Conservation (phyloP, 805 yeast species). For the Metschnikowia cubensis region DNA sequence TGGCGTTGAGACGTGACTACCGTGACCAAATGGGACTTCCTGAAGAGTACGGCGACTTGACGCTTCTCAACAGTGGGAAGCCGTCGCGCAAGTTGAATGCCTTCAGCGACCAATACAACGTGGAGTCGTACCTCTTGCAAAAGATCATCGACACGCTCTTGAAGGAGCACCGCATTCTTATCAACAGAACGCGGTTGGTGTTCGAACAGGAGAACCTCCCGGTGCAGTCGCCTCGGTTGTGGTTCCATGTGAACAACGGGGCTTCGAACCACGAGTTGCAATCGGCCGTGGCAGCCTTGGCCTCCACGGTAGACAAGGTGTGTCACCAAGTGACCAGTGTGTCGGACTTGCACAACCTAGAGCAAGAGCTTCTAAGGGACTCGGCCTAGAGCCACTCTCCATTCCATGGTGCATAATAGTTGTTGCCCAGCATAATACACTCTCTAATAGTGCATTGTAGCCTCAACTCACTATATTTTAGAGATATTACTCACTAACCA, state of each 20-base stretch:
- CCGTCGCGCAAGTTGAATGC: slow-evolving; percentile 39
- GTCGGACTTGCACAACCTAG: slow-evolving; percentile 25
- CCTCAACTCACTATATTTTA: no score
- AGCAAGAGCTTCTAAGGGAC: slow-evolving; percentile 17
- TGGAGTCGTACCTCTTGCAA: slow-evolving; percentile 63
- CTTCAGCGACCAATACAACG: slow-evolving; percentile 42
- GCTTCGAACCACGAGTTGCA: slow-evolving; percentile 26
- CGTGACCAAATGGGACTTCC: slow-evolving; percentile 48
- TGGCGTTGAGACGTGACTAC: slow-evolving; percentile 49
- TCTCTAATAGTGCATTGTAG: background rate
- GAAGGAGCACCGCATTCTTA: slow-evolving; percentile 48
- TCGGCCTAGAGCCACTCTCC: background rate
- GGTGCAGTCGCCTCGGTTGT: slow-evolving; percentile 35
- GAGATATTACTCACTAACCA: no score
- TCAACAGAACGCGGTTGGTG: slow-evolving; percentile 60
- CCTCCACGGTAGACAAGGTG: slow-evolving; percentile 19
- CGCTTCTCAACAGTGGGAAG: slow-evolving; percentile 41
- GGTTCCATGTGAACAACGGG: slow-evolving; percentile 30
- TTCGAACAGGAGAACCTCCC: slow-evolving; percentile 52
- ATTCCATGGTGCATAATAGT: background rate
- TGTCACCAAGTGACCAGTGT: slow-evolving; percentile 22
- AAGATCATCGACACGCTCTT: slow-evolving; percentile 57
- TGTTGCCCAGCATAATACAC: slow-evolving; percentile 1
- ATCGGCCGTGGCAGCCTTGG: slow-evolving; percentile 22
- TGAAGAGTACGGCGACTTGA: slow-evolving; percentile 45